Evolutionary conservation across 441 rosid species (phyloP), one percentile per base, ranked within the genome.

Genomic region (Lepidium campestre): DNA sequence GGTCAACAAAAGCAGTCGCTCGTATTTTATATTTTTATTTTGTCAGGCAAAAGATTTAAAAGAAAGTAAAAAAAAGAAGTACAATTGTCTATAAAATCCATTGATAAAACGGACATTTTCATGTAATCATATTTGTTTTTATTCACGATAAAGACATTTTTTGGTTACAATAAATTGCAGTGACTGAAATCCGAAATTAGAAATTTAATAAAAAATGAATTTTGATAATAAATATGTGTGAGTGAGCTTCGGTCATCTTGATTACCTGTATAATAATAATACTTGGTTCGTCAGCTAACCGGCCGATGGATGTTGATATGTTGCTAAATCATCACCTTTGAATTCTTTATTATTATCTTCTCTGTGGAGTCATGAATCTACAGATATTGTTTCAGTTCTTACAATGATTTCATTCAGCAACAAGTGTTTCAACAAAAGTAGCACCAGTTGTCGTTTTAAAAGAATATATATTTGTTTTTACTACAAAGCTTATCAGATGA

Each of bases 281-380:
- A 29, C 7, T 29, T 44, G 17, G 6, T 36, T 62, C 64, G 75
- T 70, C 65, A 56, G 63, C 53, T n/a, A 62, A 56, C 75, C 65
- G 75, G 65, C 75, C 57, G 48, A 12, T 47, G 37, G 70, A 63
- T 71, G 70, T 71, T 63, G 70, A 71, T 56, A 56, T 71, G 53
- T 46, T 19, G 9, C 25, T 47, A 56, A 39, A 55, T 71, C 37
- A 55, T 71, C 47, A 64, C 59, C 65, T 46, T 36, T 11, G 4
- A 70, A 44, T 54, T 62, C 36, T 59, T 58, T 50, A 35, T 57
- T 32, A 57, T 57, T 57, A 70, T 62, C 57, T 54, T 70, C 6
- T 54, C 9, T 10, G 36, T 5, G 19, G 63, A 70, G 22, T 53
- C 60, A 65, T 53, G 52, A 49, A 69, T 41, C 44, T 10, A 20